These are phyloP conservation scores for Xylaria telfairii DNA, from an alignment of 495 filamentous ascomycete species.

Conservation along the genomic window DNA sequence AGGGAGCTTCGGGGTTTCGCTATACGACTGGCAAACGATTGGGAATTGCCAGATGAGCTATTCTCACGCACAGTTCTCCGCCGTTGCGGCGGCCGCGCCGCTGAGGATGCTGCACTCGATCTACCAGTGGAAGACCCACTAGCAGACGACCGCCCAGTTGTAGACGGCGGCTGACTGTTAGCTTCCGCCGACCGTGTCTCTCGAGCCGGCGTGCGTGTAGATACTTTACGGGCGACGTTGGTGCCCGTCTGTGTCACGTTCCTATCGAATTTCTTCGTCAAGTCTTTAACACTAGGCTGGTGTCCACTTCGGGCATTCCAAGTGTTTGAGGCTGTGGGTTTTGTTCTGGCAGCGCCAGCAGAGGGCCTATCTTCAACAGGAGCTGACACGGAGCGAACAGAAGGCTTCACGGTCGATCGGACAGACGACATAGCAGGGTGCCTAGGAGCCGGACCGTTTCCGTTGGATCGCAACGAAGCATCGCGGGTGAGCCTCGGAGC, in stretches of 20 bases:
- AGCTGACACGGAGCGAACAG: conserved; percentile 56
- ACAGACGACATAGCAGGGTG: conserved; percentile 39
- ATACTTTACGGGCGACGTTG: conserved; percentile 40
- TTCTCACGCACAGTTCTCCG: conserved; percentile 49
- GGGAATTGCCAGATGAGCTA: conserved; percentile 52
- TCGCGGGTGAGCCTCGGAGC: conserved; percentile 37
- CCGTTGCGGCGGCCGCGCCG: conserved; percentile 46
- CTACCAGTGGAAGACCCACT: conserved; percentile 41
- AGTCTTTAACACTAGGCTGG: conserved; percentile 60
- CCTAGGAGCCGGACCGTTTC: conserved; percentile 46
- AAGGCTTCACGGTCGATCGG: conserved; percentile 38
- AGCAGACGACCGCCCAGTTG: conserved; percentile 42
- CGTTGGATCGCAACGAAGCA: conserved; percentile 39
- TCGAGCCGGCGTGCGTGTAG: conserved; percentile 42
- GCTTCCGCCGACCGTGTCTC: conserved; percentile 35
- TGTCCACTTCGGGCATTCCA: conserved; percentile 35
- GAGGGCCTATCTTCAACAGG: conserved; percentile 50
- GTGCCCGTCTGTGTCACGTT: conserved; percentile 35
- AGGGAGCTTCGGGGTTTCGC: conserved; percentile 50
- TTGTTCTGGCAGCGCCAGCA: conserved; percentile 37
- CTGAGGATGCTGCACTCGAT: conserved; percentile 30
- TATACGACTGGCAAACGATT: conserved; percentile 61
- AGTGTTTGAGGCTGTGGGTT: conserved; percentile 34
- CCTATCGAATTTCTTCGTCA: conserved; percentile 61
- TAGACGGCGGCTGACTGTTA: conserved; percentile 42